Conservation (phyloP, 2,329 filamentous ascomycete genomes). For the Sarocladium brachiariae region DNA sequence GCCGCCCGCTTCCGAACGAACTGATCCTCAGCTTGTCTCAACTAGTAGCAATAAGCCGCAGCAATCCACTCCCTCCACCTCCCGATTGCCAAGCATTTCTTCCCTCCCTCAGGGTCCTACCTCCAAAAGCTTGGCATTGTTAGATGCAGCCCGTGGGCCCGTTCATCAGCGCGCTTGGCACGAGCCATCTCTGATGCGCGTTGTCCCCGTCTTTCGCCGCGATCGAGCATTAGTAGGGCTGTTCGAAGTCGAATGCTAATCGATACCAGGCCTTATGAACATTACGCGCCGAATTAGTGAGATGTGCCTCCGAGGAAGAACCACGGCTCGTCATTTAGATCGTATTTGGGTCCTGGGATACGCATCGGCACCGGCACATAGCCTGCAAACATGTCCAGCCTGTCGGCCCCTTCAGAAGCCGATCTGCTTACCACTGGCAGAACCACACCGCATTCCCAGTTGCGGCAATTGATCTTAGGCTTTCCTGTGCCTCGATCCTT, state of each 20-base stretch:
- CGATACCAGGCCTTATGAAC: too few species aligned
- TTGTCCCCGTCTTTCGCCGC: too few species aligned
- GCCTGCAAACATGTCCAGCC: slow-evolving; percentile 40
- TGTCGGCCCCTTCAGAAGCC: not conserved
- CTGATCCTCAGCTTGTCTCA: slow-evolving; percentile 2
- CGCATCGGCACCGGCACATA: slow-evolving; percentile 58
- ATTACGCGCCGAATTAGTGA: too few species aligned
- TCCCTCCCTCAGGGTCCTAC: slow-evolving; percentile 1
- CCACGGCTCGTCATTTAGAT: slow-evolving; percentile 33
- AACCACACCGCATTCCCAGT: slow-evolving; percentile 94
- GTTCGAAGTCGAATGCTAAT: too few species aligned
- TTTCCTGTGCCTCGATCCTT: slow-evolving; percentile 60
- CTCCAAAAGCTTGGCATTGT: slow-evolving; percentile 6
- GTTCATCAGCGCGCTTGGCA: too few species aligned
- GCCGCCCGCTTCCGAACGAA: not conserved
- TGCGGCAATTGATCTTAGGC: slow-evolving; percentile 74
- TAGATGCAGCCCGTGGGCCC: not conserved
- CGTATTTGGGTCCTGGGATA: slow-evolving; percentile 48
- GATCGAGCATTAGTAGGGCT: too few species aligned
- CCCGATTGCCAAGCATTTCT: not conserved
- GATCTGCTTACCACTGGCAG: slow-evolving; percentile 43
- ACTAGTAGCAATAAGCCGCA: not conserved
- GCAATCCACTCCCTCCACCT: not conserved
- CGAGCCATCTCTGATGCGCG: too few species aligned
- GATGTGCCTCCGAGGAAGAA: slow-evolving; percentile 28